These are phyloP conservation scores for Mycena polygramma DNA, from an alignment of 768 basidiomycete species.

Conservation along the genomic window DNA sequence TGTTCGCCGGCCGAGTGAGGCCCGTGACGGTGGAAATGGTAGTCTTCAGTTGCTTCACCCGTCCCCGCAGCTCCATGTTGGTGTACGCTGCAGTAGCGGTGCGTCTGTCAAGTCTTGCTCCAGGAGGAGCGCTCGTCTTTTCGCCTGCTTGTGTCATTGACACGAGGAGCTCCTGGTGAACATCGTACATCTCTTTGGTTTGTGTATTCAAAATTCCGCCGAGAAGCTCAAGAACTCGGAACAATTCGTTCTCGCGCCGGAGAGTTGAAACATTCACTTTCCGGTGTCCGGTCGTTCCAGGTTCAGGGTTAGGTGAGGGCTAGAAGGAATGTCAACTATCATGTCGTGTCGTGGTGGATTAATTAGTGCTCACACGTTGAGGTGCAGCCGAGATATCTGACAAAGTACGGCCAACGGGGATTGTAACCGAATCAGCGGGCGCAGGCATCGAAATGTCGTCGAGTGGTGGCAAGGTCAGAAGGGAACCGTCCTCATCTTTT, in stretches of 20 bases:
- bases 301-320: constrained; percentile 9
- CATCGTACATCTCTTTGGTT: constrained; percentile 77
- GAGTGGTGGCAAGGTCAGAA: not conserved
- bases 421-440: no score
- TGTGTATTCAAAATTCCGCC: constrained; percentile 79
- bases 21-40: constrained; percentile 72
- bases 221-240: constrained; percentile 71
- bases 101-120: constrained; percentile 80
- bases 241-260: constrained; percentile 84
- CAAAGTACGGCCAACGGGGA: constrained; percentile 9
- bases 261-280: constrained; percentile 82
- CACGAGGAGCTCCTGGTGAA: constrained; percentile 74
- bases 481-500: constrained; percentile 1
- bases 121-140: constrained; percentile 76
- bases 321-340: not conserved
- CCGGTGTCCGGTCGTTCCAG: constrained; percentile 39
- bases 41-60: constrained; percentile 79
- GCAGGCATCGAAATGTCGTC: constrained; percentile 10
- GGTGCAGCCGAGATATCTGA: not conserved
- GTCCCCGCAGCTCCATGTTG: constrained; percentile 72
- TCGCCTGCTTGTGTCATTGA: constrained; percentile 70
- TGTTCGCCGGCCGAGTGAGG: constrained; percentile 65
- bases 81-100: constrained; percentile 73
- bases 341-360: no score
- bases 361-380: constrained; percentile 8